Evolutionary conservation across 73 alveolate genomes (phyloP).

Genomic region (Uronychia binucleata): DNA sequence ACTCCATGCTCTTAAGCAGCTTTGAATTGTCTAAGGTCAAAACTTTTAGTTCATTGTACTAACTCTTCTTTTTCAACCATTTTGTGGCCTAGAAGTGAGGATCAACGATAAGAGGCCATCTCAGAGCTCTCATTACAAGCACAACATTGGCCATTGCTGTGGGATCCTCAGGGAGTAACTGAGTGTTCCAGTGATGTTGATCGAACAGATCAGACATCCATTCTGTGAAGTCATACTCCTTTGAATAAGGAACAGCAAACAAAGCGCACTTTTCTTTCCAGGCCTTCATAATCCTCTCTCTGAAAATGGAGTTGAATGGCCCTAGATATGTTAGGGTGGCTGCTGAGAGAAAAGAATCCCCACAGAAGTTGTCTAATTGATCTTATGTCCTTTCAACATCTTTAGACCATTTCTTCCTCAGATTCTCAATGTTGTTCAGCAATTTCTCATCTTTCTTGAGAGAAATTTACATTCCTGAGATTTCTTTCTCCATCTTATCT

Average conservation of each 20-base stretch:
- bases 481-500: constrained; percentile 81
- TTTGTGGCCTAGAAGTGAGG: constrained; percentile 93
- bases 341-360: constrained; percentile 90
- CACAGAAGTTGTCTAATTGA: constrained; percentile 74
- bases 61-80: constrained; percentile 86
- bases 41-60: constrained; percentile 58
- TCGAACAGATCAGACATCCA: constrained; percentile 91
- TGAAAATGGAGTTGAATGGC: constrained; percentile 88
- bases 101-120: constrained; percentile 92
- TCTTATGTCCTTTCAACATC: constrained; percentile 72
- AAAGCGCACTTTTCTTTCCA: constrained; percentile 79
- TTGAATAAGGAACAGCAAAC: constrained; percentile 71
- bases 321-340: constrained; percentile 93
- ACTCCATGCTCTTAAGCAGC: constrained; percentile 74
- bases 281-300: constrained; percentile 71
- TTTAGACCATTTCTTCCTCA: constrained; percentile 93
- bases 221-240: constrained; percentile 72
- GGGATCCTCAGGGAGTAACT: constrained; percentile 96
- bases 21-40: constrained; percentile 74
- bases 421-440: constrained; percentile 82
- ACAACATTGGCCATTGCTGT: constrained; percentile 94
- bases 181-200: constrained; percentile 93
- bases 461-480: constrained; percentile 76
- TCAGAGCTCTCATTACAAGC: constrained; percentile 76
- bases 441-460: constrained; percentile 92